phyloP scores from a whole-genome alignment of 2,329 filamentous ascomycete genomes.

The Aulographum hederae region DNA sequence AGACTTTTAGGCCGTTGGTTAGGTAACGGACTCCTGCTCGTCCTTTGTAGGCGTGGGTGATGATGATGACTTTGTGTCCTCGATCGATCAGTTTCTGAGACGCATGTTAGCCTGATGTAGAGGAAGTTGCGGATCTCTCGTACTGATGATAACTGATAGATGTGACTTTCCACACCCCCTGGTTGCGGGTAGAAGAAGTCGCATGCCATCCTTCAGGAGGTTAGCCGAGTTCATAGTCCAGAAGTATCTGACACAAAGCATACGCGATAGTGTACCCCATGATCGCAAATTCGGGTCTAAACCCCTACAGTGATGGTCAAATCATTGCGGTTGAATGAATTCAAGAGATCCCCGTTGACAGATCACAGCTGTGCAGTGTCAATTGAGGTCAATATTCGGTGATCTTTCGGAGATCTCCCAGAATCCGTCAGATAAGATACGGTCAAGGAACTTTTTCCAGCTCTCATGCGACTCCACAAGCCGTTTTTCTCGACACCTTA shows the following conservation, averaged over 20 bases:
- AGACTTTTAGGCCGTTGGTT: conserved; percentile 95
- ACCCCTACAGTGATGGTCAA: no score
- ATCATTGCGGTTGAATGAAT: no score
- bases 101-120: conserved; percentile 2
- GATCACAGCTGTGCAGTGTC: no score
- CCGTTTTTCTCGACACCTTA: no score
- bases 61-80: conserved; percentile 93
- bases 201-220: conserved; percentile 62
- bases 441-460: background rate
- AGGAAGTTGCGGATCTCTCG: conserved; percentile 7
- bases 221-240: conserved; percentile 8
- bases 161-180: conserved; percentile 91
- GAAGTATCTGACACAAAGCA: conserved; percentile 11
- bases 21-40: conserved; percentile 86
- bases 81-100: conserved; percentile 77
- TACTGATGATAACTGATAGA: conserved; percentile 82
- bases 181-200: conserved; percentile 99
- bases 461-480: conserved; percentile 1
- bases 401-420: no score
- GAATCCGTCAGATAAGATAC: no score
- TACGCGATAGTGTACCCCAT: conserved; percentile 59
- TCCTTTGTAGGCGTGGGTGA: conserved; percentile 86
- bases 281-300: conserved; percentile 6
- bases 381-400: no score
- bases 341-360: no score